Evolutionary conservation across 2,329 filamentous ascomycete genomes (phyloP).

Genomic region (Parascedosporium putredinis): DNA sequence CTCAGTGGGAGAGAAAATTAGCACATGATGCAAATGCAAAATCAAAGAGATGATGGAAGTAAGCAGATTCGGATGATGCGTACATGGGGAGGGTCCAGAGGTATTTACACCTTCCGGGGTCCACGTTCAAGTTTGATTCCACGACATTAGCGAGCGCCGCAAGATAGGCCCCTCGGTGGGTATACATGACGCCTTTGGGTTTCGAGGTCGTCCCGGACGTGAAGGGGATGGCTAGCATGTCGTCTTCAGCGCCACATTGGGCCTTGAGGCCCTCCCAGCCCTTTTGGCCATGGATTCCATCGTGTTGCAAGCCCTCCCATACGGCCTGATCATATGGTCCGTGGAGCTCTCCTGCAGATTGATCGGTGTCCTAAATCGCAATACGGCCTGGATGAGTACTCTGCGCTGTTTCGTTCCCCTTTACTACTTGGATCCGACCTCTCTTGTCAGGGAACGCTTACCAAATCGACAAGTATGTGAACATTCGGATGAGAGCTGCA

Average conservation of each 20-base stretch:
- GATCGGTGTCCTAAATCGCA: conserved; percentile 59
- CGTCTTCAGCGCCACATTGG: conserved; percentile 65
- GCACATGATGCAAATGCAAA: neutral
- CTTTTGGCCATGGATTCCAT: conserved; percentile 50
- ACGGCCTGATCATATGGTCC: conserved; percentile 80
- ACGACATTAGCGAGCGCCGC: conserved; percentile 77
- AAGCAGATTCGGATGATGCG: conserved; percentile 19
- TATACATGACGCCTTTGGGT: conserved; percentile 90
- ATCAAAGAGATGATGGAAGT: neutral
- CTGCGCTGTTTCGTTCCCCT: no score
- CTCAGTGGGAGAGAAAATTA: neutral
- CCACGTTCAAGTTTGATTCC: conserved; percentile 72
- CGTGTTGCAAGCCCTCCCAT: conserved; percentile 65
- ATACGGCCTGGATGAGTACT: no score
- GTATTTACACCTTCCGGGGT: conserved; percentile 63
- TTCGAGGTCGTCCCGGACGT: conserved; percentile 86
- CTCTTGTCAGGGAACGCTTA: conserved; percentile 23
- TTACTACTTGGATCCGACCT: no score
- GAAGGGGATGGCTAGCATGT: conserved; percentile 78
- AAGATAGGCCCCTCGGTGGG: conserved; percentile 78
- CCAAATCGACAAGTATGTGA: conserved; percentile 63
- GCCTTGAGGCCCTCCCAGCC: conserved; percentile 71
- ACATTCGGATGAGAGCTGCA: conserved; percentile 49
- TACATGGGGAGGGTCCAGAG: conserved; percentile 91
- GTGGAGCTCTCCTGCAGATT: conserved; percentile 58